A percentile compares a stretch with the other conserved stretches of the same genome.
Evolutionary conservation across 257 asterid genomes (phyloP).

Genomic region (Anisodus tanguticus): DNA sequence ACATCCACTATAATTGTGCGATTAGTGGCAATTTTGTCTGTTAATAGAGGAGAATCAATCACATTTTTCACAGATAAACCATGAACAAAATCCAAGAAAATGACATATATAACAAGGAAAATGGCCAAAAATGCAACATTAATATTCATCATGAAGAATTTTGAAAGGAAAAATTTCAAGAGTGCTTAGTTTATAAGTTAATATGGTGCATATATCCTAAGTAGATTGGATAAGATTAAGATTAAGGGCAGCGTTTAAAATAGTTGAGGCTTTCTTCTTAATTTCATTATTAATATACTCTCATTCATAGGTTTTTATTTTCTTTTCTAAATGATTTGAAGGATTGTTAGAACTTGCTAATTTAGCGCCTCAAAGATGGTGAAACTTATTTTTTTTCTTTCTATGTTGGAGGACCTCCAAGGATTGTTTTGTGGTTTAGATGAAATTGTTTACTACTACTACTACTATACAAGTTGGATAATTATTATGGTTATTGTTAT

Average conservation of each 20-base stretch:
- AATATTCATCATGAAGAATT: constrained; percentile 2
- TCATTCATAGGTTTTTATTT: no score
- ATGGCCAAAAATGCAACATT: constrained; percentile 31
- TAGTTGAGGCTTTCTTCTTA: no score
- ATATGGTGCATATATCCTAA: not conserved
- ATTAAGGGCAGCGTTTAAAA: no score
- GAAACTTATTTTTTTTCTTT: not conserved
- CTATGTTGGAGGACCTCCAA: constrained; percentile 40
- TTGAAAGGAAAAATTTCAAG: constrained; percentile 8
- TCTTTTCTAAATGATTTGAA: not conserved
- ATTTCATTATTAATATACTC: no score
- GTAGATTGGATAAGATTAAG: not conserved
- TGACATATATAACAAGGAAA: constrained; percentile 35
- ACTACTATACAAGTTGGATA: no score
- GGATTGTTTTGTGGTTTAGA: constrained; percentile 29
- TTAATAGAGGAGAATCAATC: constrained; percentile 60
- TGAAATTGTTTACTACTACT: not conserved
- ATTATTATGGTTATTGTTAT: not conserved
- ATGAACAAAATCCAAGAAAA: constrained; percentile 44
- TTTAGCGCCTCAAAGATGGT: constrained; percentile 10
- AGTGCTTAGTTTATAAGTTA: not conserved
- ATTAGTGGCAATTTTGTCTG: constrained; percentile 43
- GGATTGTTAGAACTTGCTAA: not conserved
- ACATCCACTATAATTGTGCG: constrained; percentile 57
- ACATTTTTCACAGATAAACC: constrained; percentile 42